Conservation (phyloP, 306 rosid species). For the Lathyrus sativus region DNA sequence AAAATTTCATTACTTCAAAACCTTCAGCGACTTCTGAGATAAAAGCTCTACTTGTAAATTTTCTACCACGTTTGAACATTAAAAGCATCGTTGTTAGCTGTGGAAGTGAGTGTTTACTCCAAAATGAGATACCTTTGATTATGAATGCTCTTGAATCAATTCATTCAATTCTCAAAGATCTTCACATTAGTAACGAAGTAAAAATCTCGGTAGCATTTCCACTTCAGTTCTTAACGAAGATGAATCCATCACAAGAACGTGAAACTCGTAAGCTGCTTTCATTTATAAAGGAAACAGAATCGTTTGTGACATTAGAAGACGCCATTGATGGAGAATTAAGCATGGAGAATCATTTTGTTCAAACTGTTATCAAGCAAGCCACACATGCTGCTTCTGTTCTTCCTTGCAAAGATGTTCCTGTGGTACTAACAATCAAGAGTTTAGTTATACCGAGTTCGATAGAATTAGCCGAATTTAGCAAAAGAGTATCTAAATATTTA, state of each 20-base stretch:
- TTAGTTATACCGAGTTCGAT: slow-evolving; percentile 41
- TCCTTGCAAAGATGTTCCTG: slow-evolving; percentile 55
- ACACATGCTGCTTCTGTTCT: slow-evolving; percentile 48
- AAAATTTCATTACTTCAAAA: no score
- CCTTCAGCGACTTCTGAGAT: no score
- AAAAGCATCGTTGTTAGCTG: slow-evolving; percentile 49
- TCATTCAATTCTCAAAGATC: slow-evolving; percentile 47
- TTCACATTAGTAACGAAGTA: slow-evolving; percentile 41
- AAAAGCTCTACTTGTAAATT: slow-evolving; percentile 42
- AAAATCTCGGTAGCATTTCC: slow-evolving; percentile 65
- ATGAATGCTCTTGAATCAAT: slow-evolving; percentile 46
- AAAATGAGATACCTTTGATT: slow-evolving; percentile 40
- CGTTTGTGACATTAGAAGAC: slow-evolving; percentile 57
- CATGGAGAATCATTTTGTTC: slow-evolving; percentile 49
- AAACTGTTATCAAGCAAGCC: slow-evolving; percentile 37
- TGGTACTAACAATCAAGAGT: slow-evolving; percentile 52
- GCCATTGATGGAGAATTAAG: slow-evolving; percentile 43
- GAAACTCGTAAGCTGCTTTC: slow-evolving; percentile 42
- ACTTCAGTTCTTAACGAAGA: slow-evolving; percentile 48
- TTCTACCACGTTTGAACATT: slow-evolving; percentile 46
- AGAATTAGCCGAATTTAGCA: slow-evolving; percentile 48
- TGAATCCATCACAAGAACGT: slow-evolving; percentile 40
- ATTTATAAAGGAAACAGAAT: slow-evolving; percentile 48
- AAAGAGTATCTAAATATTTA: slow-evolving; percentile 48
- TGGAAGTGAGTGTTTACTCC: slow-evolving; percentile 42